Conservation (phyloP, 768 basidiomycete species). For the Tylopilus sp. region DNA sequence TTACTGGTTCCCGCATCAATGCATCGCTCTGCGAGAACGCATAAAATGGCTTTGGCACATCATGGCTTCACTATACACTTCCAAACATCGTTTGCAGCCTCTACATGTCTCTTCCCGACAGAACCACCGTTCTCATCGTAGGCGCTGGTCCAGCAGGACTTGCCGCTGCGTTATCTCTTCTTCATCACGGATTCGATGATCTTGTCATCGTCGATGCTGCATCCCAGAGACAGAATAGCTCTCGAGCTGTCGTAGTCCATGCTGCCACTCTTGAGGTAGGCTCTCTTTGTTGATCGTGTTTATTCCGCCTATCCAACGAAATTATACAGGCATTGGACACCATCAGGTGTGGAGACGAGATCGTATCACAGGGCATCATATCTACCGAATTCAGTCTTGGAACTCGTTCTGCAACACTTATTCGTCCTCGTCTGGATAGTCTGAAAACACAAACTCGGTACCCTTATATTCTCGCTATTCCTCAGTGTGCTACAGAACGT, state of each 20-base stretch:
- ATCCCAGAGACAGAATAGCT: constrained; percentile 31
- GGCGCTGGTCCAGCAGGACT: constrained; percentile 51
- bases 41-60: background rate
- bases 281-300: background rate
- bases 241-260: constrained; percentile 46
- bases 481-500: constrained; percentile 45
- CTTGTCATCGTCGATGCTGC: constrained; percentile 43
- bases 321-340: constrained; percentile 41
- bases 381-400: constrained; percentile 23
- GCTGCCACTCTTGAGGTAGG: constrained; percentile 51
- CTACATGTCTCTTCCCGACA: constrained; percentile 28
- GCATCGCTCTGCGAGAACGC: background rate
- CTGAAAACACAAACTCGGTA: constrained; percentile 41
- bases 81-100: background rate
- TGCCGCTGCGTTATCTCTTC: constrained; percentile 43
- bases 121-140: constrained; percentile 44
- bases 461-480: constrained; percentile 42
- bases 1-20: background rate
- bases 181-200: constrained; percentile 39
- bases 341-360: constrained; percentile 39
- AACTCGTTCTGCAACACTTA: constrained; percentile 29
- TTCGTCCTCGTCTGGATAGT: constrained; percentile 29
- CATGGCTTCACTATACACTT: background rate
- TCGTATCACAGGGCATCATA: constrained; percentile 39
- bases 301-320: constrained; percentile 19